Percentiles rank a stretch among this genome's conserved stretches.
These are phyloP conservation scores for Cynanchum wilfordii DNA, from an alignment of 257 asterid genomes.

Conservation along the genomic window DNA sequence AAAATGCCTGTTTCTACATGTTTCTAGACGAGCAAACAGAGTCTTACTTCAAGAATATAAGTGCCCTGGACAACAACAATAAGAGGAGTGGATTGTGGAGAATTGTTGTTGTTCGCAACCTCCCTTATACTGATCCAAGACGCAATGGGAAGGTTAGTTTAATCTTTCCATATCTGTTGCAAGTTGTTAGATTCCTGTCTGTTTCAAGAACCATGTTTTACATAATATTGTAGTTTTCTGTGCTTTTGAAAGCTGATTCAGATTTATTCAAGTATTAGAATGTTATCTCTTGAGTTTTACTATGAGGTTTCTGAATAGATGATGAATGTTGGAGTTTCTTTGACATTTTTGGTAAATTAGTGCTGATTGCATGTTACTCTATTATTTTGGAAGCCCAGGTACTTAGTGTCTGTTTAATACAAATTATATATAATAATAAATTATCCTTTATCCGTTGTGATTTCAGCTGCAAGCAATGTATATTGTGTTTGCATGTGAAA, in stretches of 20 bases:
- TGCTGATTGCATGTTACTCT: neutral
- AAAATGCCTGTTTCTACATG: conserved; percentile 75
- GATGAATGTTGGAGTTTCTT: neutral
- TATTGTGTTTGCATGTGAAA: neutral
- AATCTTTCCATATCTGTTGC: neutral
- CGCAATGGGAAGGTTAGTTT: conserved; percentile 86
- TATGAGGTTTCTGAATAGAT: neutral
- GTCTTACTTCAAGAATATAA: conserved; percentile 45
- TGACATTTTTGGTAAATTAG: neutral
- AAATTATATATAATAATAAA: neutral
- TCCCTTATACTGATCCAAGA: conserved; percentile 84
- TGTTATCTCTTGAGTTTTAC: neutral
- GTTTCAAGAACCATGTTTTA: neutral
- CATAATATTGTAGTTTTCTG: neutral
- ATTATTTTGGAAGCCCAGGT: neutral
- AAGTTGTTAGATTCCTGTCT: neutral
- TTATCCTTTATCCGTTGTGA: neutral
- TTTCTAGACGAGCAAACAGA: conserved; percentile 81
- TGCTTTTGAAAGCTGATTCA: neutral
- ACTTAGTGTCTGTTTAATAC: neutral
- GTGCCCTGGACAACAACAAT: conserved; percentile 54
- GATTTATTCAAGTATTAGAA: neutral
- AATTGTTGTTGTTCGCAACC: conserved; percentile 63
- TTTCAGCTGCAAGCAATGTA: neutral
- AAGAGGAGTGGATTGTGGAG: conserved; percentile 77